Evolutionary conservation across 164 flowering plant species (phyloP).

Genomic region (Nymphaea colorata): DNA sequence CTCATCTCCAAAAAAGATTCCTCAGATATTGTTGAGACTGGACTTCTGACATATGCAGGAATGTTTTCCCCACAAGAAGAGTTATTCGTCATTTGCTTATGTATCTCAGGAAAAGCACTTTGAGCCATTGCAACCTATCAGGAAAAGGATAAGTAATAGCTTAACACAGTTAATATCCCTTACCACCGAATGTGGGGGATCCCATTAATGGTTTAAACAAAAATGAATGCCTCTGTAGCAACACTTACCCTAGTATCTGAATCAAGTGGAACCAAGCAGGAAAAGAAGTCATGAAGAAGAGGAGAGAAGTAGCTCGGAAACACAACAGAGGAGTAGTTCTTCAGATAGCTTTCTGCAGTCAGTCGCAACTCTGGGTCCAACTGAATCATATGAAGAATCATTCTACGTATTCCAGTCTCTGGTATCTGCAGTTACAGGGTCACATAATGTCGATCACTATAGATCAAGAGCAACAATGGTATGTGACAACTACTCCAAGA

Average conservation of each 20-base stretch:
- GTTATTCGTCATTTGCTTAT: conserved; percentile 64
- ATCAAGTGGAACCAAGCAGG: conserved; percentile 81
- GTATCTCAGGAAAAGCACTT: conserved; percentile 74
- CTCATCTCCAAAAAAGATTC: conserved; percentile 16
- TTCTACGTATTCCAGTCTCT: conserved; percentile 81
- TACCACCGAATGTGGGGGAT: too few relatives aligned
- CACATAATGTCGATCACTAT: background rate
- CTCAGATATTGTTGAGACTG: background rate
- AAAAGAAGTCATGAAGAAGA: conserved; percentile 83
- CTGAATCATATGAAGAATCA: conserved; percentile 99
- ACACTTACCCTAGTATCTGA: conserved; percentile 83
- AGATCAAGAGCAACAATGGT: background rate
- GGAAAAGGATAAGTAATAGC: background rate
- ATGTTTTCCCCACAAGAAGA: conserved; percentile 19
- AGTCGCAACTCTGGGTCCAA: conserved; percentile 77
- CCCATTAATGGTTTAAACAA: too few relatives aligned
- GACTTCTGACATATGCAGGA: conserved; percentile 11
- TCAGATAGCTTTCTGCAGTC: conserved; percentile 87
- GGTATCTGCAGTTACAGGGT: conserved; percentile 47
- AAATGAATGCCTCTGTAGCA: background rate
- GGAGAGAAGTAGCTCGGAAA: conserved; percentile 91
- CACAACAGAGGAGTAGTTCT: conserved; percentile 56
- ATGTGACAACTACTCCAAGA: background rate
- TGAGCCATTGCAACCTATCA: conserved; percentile 75
- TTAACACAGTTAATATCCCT: too few relatives aligned